Base-by-base conservation (phyloP, 106 monocot genomes). In the Dendrobium catenatum region DNA sequence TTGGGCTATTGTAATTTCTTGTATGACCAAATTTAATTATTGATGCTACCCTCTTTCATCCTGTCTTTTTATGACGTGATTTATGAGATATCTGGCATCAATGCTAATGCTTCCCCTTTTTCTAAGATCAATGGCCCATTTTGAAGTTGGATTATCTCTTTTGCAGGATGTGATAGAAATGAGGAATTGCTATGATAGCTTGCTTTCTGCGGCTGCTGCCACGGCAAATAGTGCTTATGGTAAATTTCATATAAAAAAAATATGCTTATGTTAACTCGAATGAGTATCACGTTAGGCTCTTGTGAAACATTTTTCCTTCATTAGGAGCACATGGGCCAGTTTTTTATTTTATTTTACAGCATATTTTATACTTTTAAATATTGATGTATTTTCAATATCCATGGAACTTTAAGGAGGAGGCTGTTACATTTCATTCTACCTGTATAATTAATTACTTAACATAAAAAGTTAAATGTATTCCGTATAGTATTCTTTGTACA, bases 171-270 rank as follows among this genome's bases (percentile, higher is more conserved):
- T 94, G 92, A 67, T 76, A 41, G 90, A 96, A 41, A 94, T 96
- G 92, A 92, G 83, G 84, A 86, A 81, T 64, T 90, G 89, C 59
- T 96, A 96, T 84, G 96, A 96, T 81, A 85, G 88, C 73, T 80
- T 96, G 42, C 82, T 94, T 31, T 89, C 86, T 81, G 96, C 89
- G 2, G 96, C 94, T 31, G 92, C 94, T 80, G 88, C 94, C 22
- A 88, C 90, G 46, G 94, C 92, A 80, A 96, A 96, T 84, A 92
- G 94, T 92, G 96, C 96, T 84, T 90, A 88, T 86, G 94, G 94
- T 95, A 37, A 37, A 37, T 37, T 37, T 37, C 3, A 37, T 37
- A 37, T 37, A 37, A 37, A 37, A 37, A 37, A 37, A 37, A 37
- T 0, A 37, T 37, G 37, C 3, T 0, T 37, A 2, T 37, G 0